Evolutionary conservation across 2,329 filamentous ascomycete species (phyloP), one percentile per base, ranked within the genome.

Genomic region (Canariomyces notabilis): DNA sequence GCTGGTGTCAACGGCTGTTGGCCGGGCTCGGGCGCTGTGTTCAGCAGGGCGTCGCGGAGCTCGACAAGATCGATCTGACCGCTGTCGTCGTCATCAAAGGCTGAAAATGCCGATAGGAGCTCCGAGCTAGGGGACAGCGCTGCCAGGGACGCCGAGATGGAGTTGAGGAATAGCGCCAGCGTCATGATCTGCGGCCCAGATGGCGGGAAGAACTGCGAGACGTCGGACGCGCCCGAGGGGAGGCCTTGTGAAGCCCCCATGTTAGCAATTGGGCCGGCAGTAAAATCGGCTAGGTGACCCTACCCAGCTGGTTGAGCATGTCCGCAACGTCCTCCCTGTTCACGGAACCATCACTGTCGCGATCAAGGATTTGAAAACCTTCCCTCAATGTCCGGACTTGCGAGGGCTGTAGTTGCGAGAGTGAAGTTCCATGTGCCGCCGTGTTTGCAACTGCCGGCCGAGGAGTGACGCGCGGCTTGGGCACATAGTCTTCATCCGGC

Each of bases 81-180:
- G 59, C 87, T 93, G 63, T 98, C 93, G 53, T 95, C 89, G 52
- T 95, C 87, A 61, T 98, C 93, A 62, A 97, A 97, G 0, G 93
- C 93, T 2, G 89, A 89, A 57, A 98, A 91, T 0, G 93, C 93
- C 1, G 89, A 91, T 16, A 89, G 72, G 8, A 98, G 76, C 62
- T 98, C 93, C 14, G 81, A 77, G 18, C 82, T 79, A 0, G 87
- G 83, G 1, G 88, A 94, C 15, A 97, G 73, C 0, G 82, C 77
- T 1, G 81, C 79, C 3, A 97, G 73, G 2, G 87, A 77, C 8
- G 80, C 78, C 1, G 90, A 87, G 2, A 98, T 73, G 1, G 83
- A 84, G 61, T 89, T 91, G 18, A 98, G 76, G 63, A 95, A 98
- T 3, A 83, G 80, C 0, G 90, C 87, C 33, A 98, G 80, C 37